Conservation (phyloP, 225 moss, liverwort and hornwort genomes). For the Pleurozium schreberi region DNA sequence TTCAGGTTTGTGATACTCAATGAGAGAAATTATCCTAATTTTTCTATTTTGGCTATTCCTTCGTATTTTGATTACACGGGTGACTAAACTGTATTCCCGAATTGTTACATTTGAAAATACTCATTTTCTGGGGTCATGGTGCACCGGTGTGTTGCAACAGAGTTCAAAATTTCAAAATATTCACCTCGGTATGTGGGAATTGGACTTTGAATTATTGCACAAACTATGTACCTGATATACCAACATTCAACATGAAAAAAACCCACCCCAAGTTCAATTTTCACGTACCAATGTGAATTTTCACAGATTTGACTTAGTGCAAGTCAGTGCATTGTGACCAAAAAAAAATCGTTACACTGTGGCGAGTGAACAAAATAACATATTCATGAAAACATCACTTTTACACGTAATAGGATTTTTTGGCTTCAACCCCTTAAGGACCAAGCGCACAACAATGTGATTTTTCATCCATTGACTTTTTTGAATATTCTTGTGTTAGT, state of each 20-base stretch:
- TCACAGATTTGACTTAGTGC: not conserved
- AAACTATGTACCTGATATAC: too few species aligned
- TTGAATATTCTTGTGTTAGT: not conserved
- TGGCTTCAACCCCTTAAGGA: not conserved
- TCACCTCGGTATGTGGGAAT: too few species aligned
- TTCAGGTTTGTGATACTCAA: not conserved
- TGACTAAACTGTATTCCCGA: not conserved
- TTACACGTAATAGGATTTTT: not conserved
- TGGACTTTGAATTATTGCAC: too few species aligned
- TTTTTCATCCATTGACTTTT: not conserved
- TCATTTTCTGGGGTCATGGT: too few species aligned
- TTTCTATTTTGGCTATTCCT: not conserved
- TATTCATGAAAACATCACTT: not conserved
- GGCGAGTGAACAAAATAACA: not conserved
- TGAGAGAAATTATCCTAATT: not conserved
- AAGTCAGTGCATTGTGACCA: rapidly evolving
- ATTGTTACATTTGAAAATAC: not conserved
- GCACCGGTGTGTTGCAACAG: too few species aligned
- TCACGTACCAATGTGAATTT: not conserved
- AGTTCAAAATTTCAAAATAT: too few species aligned
- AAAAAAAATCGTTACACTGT: not conserved
- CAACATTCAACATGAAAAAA: too few species aligned
- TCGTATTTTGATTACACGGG: not conserved
- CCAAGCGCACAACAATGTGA: not conserved
- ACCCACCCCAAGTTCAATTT: too few species aligned